Base-by-base conservation (phyloP, 2,329 filamentous ascomycete genomes). In the Hirsutella minnesotensis region DNA sequence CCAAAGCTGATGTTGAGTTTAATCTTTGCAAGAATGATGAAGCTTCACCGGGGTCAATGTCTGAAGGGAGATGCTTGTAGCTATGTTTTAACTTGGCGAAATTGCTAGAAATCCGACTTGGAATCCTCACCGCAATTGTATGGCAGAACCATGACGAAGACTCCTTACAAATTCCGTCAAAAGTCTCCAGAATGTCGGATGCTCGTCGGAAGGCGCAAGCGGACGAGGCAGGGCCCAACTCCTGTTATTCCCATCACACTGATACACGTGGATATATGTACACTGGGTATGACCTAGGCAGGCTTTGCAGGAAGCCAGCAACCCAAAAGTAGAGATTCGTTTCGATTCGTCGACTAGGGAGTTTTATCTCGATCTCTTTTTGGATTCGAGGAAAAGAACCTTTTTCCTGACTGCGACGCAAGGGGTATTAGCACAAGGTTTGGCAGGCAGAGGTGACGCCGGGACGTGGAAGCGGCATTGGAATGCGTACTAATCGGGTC, bases 311-410 rank as follows among this genome's bases (percentile, higher is more conserved):
- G 33, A 16, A 4, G 16, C 15, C n/a, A 16, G 15, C 4, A 4
- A 18, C 33, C 9, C 15, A 7, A 27, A 27, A 27, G 24, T 27
- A 27, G 24, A 27, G 24, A 27, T 7, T 27, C 33, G n/a, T 9
- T 35, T 35, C 15, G 33, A 16, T 4, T 35, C 33, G 33, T 7
- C 16, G 4, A 2, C 16, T 15, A 13, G 2, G 9, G 18, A 19
- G 42, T 18, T 38, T 47, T 65, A 75, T 66, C 75, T 80, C 44
- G 74, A 73, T 61, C 82, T 83, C 60, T 87, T 83, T 62, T 94
- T 95, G 59, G 86, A 80, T 63, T 98, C 92, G 44, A 96, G 76
- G 66, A 98, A 98, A 24, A 98, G 74, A 27, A 98, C 92, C 68
- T 95, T 85, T 71, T 90, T 87, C 63, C 88, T 85, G 43, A 98